A percentile compares a stretch with the other conserved stretches of the same genome.
phyloP scores from a whole-genome alignment of 257 asterid genomes.

The Linderniella brevidens region DNA sequence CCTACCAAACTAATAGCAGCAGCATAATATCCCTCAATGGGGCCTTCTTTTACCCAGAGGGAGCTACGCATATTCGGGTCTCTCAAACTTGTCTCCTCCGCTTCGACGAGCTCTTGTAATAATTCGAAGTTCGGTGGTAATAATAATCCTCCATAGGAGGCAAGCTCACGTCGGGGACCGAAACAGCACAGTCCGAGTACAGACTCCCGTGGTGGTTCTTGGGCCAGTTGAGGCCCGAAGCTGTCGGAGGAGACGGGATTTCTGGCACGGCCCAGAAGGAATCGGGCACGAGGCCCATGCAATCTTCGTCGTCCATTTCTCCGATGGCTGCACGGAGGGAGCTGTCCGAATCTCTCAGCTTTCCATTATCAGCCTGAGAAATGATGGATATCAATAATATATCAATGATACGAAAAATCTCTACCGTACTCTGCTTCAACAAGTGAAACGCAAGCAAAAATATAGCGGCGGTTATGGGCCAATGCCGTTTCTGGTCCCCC shows the following conservation, averaged over 20 bases:
- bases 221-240: constrained; percentile 76
- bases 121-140: constrained; percentile 1
- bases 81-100: constrained; percentile 17
- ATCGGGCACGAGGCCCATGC: constrained; percentile 51
- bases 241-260: constrained; percentile 79
- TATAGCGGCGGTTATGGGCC: no score
- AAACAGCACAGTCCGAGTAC: constrained; percentile 18
- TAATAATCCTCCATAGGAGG: constrained; percentile 16
- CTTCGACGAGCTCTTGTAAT: constrained; percentile 15
- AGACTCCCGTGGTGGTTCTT: constrained; percentile 15
- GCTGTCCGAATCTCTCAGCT: constrained; percentile 40
- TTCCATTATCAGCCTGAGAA: constrained; percentile 14
- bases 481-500: no score
- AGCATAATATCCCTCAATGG: no score
- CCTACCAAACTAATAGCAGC: no score
- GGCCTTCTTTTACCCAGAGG: background rate
- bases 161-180: constrained; percentile 55
- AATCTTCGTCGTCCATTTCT: constrained; percentile 42
- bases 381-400: background rate
- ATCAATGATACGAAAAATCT: no score
- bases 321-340: constrained; percentile 43
- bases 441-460: constrained; percentile 8
- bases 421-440: no score
- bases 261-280: constrained; percentile 68
- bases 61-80: background rate